phyloP scores from a whole-genome alignment of 148 eudicot genomes.

The Amaranthus hypochondriacus region DNA sequence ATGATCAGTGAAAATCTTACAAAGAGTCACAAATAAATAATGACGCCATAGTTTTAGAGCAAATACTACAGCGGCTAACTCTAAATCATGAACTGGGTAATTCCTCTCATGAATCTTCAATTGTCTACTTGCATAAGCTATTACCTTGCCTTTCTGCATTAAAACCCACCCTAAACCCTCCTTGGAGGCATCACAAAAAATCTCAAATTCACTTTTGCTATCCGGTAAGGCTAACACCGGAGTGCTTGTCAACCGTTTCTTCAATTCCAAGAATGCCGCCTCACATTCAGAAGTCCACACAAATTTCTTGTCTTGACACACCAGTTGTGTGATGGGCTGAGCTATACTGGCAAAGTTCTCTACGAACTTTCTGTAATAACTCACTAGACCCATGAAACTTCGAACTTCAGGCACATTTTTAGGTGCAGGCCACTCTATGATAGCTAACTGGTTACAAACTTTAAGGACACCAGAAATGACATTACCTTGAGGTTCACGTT shows the following conservation, averaged over 20 bases:
- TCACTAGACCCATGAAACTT: neutral
- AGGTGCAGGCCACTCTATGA: neutral
- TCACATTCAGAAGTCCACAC: neutral
- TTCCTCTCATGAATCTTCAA: too few species aligned
- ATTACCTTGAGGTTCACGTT: too few species aligned
- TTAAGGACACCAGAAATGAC: too few species aligned
- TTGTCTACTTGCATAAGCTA: too few species aligned
- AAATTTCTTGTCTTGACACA: neutral
- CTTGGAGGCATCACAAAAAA: neutral
- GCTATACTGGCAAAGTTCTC: too few species aligned
- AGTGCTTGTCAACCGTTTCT: neutral
- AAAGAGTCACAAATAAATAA: neutral
- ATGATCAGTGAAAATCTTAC: neutral
- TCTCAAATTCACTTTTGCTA: too few species aligned
- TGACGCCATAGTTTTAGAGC: neutral
- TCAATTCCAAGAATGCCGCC: neutral
- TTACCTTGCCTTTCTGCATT: too few species aligned
- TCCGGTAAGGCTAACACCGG: neutral
- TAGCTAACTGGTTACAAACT: too few species aligned
- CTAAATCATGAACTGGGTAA: neutral
- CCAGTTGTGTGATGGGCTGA: neutral
- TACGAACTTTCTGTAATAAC: too few species aligned
- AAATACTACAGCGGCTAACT: neutral
- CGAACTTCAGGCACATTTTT: neutral
- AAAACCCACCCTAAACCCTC: neutral